Conservation (phyloP, 2,329 filamentous ascomycete genomes). For the Xylariomycetidae sp. region DNA sequence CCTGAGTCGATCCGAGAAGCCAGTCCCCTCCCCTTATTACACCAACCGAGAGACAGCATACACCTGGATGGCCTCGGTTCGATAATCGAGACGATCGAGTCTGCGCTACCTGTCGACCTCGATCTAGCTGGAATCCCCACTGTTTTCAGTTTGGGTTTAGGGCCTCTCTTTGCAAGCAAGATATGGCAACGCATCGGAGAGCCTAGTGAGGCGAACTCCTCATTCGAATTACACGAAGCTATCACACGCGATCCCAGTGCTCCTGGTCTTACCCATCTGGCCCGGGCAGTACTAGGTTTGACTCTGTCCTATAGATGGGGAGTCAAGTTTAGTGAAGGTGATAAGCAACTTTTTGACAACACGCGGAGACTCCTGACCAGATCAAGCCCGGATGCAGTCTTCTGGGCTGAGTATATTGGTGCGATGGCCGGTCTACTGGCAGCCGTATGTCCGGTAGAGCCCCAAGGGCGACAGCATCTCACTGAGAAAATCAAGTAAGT, state of each 20-base stretch:
- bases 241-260: conserved; percentile 62
- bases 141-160: conserved; percentile 38
- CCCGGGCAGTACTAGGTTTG: conserved; percentile 67
- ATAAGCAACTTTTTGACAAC: conserved; percentile 37
- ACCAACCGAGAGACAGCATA: conserved; percentile 9
- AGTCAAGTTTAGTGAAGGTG: conserved; percentile 48
- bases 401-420: conserved; percentile 52
- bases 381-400: conserved; percentile 34
- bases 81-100: conserved; percentile 32
- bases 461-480: conserved; percentile 31
- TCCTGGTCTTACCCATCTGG: conserved; percentile 70
- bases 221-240: conserved; percentile 68
- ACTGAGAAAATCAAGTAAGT: conserved; percentile 36
- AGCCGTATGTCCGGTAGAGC: conserved; percentile 37
- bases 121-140: conserved; percentile 33
- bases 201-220: conserved; percentile 51
- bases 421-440: conserved; percentile 41
- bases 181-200: conserved; percentile 50
- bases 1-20: conserved; percentile 53
- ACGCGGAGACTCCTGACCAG: conserved; percentile 38
- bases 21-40: conserved; percentile 54
- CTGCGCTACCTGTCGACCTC: conserved; percentile 37
- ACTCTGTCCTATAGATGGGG: conserved; percentile 72
- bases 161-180: conserved; percentile 40
- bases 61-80: conserved; percentile 27